Evolutionary conservation across 75 land plant species (phyloP).

Genomic region (Picea sitchensis): DNA sequence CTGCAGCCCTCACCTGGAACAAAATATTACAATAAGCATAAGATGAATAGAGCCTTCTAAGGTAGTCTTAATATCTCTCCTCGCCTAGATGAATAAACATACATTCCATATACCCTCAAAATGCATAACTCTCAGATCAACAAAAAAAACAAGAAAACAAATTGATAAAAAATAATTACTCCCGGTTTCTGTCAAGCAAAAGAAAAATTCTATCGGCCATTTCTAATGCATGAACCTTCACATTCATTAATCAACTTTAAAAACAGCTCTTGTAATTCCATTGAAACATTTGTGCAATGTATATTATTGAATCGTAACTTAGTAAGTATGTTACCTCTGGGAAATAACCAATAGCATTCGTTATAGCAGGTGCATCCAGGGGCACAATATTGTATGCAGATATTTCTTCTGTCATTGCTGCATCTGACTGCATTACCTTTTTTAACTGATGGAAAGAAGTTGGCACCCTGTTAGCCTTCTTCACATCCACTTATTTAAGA

Average conservation of each 20-base stretch:
- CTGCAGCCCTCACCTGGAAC: conserved; percentile 69
- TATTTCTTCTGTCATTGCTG: conserved; percentile 57
- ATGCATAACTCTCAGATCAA: background rate
- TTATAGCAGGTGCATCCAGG: conserved; percentile 72
- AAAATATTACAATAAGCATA: background rate
- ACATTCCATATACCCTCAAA: background rate
- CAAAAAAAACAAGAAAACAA: background rate
- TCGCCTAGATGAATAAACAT: background rate
- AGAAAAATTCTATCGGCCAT: background rate
- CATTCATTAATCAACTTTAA: background rate
- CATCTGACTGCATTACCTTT: conserved; percentile 71
- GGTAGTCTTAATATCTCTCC: background rate
- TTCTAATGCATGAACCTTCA: background rate
- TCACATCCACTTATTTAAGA: no score
- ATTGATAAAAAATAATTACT: background rate
- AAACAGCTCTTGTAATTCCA: background rate
- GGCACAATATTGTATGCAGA: conserved; percentile 93
- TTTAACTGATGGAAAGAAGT: conserved; percentile 40
- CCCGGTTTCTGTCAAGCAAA: background rate
- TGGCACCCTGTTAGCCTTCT: background rate
- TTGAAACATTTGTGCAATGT: background rate
- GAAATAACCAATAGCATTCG: conserved; percentile 68
- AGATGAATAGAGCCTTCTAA: conserved; percentile 4
- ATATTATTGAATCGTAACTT: background rate
- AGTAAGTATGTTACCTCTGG: conserved; percentile 62